Conservation (phyloP, 176 grass and related monocot genomes). For the Zoysia japonica region DNA sequence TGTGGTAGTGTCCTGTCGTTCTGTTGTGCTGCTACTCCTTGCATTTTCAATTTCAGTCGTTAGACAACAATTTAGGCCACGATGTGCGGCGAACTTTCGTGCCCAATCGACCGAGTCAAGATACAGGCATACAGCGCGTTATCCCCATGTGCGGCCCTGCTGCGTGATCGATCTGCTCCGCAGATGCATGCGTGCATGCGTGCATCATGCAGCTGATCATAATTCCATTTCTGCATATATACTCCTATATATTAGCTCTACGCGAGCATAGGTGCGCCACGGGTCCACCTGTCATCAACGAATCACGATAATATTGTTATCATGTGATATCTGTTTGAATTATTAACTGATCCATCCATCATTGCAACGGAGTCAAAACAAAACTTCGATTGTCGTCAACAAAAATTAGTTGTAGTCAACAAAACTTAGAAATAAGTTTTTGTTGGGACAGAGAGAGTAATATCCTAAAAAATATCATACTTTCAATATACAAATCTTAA, state of each 20-base stretch:
- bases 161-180: conserved; percentile 7
- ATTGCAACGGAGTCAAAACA: no score
- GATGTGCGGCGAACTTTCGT: background rate
- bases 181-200: background rate
- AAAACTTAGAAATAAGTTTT: no score
- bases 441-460: no score
- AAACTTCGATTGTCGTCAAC: no score
- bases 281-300: background rate
- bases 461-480: no score
- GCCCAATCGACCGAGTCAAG: background rate
- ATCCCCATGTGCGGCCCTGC: background rate
- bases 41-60: no score
- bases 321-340: background rate
- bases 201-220: background rate
- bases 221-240: background rate
- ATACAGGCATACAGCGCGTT: background rate
- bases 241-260: background rate
- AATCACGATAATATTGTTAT: conserved; percentile 14
- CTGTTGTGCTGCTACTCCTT: no score
- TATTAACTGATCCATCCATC: background rate
- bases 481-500: no score
- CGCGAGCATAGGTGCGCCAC: background rate
- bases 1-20: no score
- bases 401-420: no score
- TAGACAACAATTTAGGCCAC: background rate